Percentiles rank a stretch among this genome's conserved stretches.
Evolutionary conservation across 169 alveolate species (phyloP).

Genomic region (Plasmodium knowlesi): DNA sequence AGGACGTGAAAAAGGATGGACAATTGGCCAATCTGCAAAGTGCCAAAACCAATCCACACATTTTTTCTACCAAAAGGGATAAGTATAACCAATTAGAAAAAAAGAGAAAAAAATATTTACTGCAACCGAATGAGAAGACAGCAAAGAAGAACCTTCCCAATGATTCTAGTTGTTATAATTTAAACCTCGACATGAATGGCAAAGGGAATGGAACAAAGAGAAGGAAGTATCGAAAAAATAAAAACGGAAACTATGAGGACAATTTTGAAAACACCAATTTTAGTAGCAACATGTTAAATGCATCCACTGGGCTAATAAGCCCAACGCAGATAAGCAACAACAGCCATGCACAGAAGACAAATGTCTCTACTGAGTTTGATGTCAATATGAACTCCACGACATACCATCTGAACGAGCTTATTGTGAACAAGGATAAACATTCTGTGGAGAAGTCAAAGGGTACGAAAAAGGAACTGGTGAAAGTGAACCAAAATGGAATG

Average conservation of each 20-base stretch:
- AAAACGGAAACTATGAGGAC: not conserved
- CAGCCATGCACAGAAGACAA: not conserved
- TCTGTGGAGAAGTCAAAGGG: not conserved
- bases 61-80: not conserved
- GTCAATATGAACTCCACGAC: not conserved
- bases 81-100: conserved; percentile 5
- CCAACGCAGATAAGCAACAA: not conserved
- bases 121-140: not conserved
- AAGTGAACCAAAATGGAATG: conserved; percentile 71
- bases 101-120: conserved; percentile 29
- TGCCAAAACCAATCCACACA: not conserved
- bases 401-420: not conserved
- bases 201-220: conserved; percentile 31
- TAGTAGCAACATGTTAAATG: not conserved
- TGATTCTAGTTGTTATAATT: not conserved
- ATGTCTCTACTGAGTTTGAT: not conserved
- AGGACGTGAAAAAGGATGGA: not conserved
- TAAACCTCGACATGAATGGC: not conserved
- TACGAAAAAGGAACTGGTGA: not conserved
- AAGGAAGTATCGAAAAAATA: conserved; percentile 17
- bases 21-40: not conserved
- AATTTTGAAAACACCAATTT: not conserved
- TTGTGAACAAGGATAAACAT: not conserved
- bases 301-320: not conserved
- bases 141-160: not conserved